A percentile compares a stretch with the other conserved stretches of the same genome.
These are phyloP conservation scores for Casuarina equisetifolia DNA, from an alignment of 306 rosid species.

Conservation along the genomic window DNA sequence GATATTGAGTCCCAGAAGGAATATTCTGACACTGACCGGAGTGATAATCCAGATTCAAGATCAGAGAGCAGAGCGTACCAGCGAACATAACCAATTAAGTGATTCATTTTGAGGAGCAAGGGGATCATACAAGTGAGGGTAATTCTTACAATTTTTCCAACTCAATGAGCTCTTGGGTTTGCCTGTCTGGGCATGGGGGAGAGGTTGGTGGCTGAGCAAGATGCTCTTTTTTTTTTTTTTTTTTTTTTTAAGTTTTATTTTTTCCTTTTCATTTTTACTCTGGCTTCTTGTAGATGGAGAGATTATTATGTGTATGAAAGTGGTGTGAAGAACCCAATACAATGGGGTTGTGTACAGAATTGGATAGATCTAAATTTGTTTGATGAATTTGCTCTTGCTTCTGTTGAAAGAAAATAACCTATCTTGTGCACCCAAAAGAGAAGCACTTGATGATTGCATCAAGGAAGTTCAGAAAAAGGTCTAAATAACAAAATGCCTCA, in stretches of 20 bases:
- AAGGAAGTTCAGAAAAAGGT: too few relatives aligned
- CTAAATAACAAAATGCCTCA: too few relatives aligned
- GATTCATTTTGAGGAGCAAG: constrained; percentile 35
- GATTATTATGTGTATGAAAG: constrained; percentile 52
- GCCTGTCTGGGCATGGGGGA: constrained; percentile 29
- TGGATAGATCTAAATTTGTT: too few relatives aligned
- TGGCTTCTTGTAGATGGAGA: constrained; percentile 50
- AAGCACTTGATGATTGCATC: too few relatives aligned
- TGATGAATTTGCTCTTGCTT: too few relatives aligned
- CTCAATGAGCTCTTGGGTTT: constrained; percentile 46
- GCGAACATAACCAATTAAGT: constrained; percentile 23
- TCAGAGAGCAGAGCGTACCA: constrained; percentile 56
- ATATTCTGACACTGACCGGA: constrained; percentile 71
- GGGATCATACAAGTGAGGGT: constrained; percentile 43
- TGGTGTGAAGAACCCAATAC: constrained; percentile 49
- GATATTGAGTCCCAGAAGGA: constrained; percentile 79
- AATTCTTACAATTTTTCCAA: constrained; percentile 30
- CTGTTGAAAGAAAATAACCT: too few relatives aligned
- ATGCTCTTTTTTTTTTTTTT: constrained; percentile 23
- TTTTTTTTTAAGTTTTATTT: constrained; percentile 1
- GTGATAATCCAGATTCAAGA: constrained; percentile 64
- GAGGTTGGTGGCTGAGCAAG: constrained; percentile 28
- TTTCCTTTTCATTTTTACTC: constrained; percentile 14
- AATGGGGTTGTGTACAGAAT: constrained; percentile 6
- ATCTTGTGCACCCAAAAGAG: too few relatives aligned